Conservation (phyloP, 106 monocot species). For the Chionographis japonica region DNA sequence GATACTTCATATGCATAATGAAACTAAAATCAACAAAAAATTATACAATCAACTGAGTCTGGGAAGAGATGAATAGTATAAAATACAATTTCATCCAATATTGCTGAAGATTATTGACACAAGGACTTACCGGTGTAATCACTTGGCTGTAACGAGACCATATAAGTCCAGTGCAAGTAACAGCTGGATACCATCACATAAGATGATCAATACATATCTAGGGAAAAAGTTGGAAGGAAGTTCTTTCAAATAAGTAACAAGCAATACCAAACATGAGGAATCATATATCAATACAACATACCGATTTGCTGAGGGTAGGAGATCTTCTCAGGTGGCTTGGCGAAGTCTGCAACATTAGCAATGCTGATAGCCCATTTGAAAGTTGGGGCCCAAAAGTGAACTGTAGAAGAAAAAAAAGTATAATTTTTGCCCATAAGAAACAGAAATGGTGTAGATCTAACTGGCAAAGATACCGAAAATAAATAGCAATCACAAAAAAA, state of each 20-base stretch:
- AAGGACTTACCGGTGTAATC: conserved; percentile 40
- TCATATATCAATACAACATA: conserved; percentile 14
- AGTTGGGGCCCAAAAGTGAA: conserved; percentile 97
- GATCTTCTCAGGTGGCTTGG: conserved; percentile 81
- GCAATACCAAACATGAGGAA: neutral
- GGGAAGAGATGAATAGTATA: too few species aligned
- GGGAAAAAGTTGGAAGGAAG: too few species aligned
- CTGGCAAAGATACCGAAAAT: too few species aligned
- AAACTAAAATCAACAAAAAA: too few species aligned
- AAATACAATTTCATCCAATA: too few species aligned
- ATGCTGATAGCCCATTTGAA: conserved; percentile 96
- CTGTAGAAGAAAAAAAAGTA: conserved; percentile 27
- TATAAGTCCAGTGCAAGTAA: conserved; percentile 41
- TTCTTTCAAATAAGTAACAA: too few species aligned
- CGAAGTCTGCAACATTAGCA: conserved; percentile 83
- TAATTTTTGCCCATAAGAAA: neutral
- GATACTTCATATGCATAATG: too few species aligned
- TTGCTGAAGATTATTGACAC: neutral
- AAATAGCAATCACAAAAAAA: too few species aligned
- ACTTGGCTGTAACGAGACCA: conserved; percentile 54
- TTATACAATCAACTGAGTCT: too few species aligned
- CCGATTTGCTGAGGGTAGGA: conserved; percentile 95
- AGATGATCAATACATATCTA: too few species aligned
- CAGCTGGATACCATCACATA: conserved; percentile 24
- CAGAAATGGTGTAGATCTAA: too few species aligned